Evolutionary conservation across 225 moss, liverwort and hornwort genomes (phyloP).

Genomic region (Marchantia paleacea): DNA sequence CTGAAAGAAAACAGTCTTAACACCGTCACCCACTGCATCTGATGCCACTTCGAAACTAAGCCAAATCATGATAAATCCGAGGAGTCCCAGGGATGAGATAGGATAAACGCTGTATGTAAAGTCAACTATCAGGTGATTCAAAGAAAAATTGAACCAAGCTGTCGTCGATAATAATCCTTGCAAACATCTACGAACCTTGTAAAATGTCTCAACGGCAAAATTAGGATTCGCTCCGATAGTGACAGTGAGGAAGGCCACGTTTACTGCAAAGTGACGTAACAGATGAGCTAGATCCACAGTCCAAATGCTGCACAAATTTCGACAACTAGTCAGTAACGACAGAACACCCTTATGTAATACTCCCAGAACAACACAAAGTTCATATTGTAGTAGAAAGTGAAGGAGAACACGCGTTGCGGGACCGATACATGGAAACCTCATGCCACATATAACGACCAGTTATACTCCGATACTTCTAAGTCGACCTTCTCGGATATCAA

Average conservation of each 20-base stretch:
- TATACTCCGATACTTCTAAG: too few relatives aligned
- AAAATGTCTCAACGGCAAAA: conserved; percentile 90
- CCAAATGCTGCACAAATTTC: conserved; percentile 67
- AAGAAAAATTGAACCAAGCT: neutral
- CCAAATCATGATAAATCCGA: neutral
- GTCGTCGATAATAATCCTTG: too few relatives aligned
- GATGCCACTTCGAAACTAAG: neutral
- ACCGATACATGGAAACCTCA: too few relatives aligned
- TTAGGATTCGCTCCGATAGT: conserved; percentile 93
- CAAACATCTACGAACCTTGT: conserved; percentile 52
- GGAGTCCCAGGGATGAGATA: neutral
- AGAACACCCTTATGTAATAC: neutral
- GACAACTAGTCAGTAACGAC: neutral
- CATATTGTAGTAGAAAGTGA: too few relatives aligned
- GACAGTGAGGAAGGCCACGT: conserved; percentile 92
- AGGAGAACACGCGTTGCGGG: too few relatives aligned
- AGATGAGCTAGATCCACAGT: conserved; percentile 97
- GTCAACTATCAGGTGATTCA: neutral
- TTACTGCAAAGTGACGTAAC: conserved; percentile 73
- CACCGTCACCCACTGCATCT: neutral
- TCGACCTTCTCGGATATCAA: too few relatives aligned
- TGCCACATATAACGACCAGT: too few relatives aligned
- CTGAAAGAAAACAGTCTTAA: conserved; percentile 30
- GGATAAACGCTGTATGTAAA: neutral
- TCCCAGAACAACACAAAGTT: neutral